These are phyloP conservation scores for Schwanniomyces vanrijiae DNA, from an alignment of 805 yeast species.

Conservation along the genomic window DNA sequence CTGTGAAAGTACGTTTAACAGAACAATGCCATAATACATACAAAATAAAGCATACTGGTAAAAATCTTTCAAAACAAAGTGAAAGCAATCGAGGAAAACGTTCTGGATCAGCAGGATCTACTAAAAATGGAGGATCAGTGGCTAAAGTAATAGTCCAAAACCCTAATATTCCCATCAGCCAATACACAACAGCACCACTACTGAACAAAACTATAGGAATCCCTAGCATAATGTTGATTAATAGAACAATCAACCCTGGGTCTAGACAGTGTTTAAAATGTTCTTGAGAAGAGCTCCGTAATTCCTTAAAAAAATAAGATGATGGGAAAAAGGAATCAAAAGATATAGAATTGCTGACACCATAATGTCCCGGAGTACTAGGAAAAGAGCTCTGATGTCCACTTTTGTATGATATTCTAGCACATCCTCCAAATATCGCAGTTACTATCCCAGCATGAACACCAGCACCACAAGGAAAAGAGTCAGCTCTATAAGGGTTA, in stretches of 20 bases:
- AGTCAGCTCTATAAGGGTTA: constrained; percentile 80
- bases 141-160: constrained; percentile 81
- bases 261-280: constrained; percentile 60
- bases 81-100: constrained; percentile 64
- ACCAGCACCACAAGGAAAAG: constrained; percentile 88
- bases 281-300: constrained; percentile 15
- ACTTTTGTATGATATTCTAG: constrained; percentile 58
- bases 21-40: constrained; percentile 68
- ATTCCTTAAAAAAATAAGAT: constrained; percentile 60
- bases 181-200: constrained; percentile 43
- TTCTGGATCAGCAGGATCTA: constrained; percentile 53
- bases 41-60: constrained; percentile 73
- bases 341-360: constrained; percentile 52
- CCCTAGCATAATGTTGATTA: constrained; percentile 62
- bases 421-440: constrained; percentile 78
- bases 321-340: constrained; percentile 76
- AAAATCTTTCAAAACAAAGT: constrained; percentile 66
- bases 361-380: constrained; percentile 48
- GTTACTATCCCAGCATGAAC: constrained; percentile 81
- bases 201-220: constrained; percentile 58
- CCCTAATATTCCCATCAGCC: constrained; percentile 63
- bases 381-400: constrained; percentile 46
- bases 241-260: constrained; percentile 57
- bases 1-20: constrained; percentile 46
- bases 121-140: constrained; percentile 74